Percentiles rank a stretch among this genome's conserved stretches.
These are phyloP conservation scores for Anaeramoeba flamelloides DNA, from an alignment of 78 protist genomes.

Conservation along the genomic window DNA sequence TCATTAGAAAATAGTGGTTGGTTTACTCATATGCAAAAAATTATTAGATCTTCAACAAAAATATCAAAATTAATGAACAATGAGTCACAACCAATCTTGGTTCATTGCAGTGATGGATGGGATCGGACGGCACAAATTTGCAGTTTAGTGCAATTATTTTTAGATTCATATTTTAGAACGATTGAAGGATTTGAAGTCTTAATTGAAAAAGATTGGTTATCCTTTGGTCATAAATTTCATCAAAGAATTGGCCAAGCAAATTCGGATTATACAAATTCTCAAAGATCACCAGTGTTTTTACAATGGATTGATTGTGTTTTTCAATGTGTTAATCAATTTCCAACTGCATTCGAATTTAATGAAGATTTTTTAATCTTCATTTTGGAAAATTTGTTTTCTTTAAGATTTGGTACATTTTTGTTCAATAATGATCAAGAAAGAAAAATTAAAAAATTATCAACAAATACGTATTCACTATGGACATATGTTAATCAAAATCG, in stretches of 20 bases:
- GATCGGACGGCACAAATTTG: slow-evolving; percentile 33
- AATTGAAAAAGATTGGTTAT: slow-evolving; percentile 49
- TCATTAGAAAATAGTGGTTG: no score
- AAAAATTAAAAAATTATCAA: neutral
- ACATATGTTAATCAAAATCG: neutral
- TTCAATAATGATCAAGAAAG: slow-evolving; percentile 42
- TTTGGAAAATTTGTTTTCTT: slow-evolving; percentile 16
- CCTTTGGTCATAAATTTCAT: slow-evolving; percentile 35
- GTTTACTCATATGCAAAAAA: no score
- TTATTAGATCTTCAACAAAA: no score
- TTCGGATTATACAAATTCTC: no score
- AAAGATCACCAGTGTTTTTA: slow-evolving; percentile 29
- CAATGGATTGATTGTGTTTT: slow-evolving; percentile 35
- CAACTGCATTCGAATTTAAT: slow-evolving; percentile 34
- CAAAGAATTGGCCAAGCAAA: no score
- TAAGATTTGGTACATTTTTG: slow-evolving; percentile 57
- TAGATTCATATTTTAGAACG: slow-evolving; percentile 28
- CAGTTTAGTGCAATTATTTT: slow-evolving; percentile 23
- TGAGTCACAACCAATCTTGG: no score
- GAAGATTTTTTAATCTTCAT: slow-evolving; percentile 10
- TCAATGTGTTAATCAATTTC: slow-evolving; percentile 27
- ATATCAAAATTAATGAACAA: no score
- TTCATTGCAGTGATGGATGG: slow-evolving; percentile 26
- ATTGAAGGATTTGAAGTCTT: slow-evolving; percentile 17
- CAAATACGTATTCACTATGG: slow-evolving; percentile 18